These are phyloP conservation scores for Vigna unguiculata DNA, from an alignment of 306 rosid species.

Conservation along the genomic window DNA sequence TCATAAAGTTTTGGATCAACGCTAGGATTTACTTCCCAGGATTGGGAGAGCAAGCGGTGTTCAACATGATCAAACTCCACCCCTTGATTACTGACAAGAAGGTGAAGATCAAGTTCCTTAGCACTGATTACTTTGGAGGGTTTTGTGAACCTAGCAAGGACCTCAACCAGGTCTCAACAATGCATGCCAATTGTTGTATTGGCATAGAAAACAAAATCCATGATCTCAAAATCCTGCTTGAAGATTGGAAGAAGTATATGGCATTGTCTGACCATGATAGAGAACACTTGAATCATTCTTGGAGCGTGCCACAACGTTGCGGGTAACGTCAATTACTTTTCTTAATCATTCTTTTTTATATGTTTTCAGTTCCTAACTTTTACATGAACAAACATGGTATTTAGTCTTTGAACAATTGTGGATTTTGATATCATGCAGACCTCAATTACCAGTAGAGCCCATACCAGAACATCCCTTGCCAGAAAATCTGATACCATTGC, in stretches of 20 bases:
- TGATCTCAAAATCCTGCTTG: slow-evolving; percentile 73
- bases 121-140: slow-evolving; percentile 75
- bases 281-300: slow-evolving; percentile 39
- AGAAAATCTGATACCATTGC: no score
- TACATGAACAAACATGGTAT: no score
- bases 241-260: slow-evolving; percentile 71
- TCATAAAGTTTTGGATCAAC: slow-evolving; percentile 73
- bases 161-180: slow-evolving; percentile 60
- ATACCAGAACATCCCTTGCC: no score
- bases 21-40: slow-evolving; percentile 55
- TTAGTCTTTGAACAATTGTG: no score
- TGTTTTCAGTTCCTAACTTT: no score
- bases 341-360: not conserved
- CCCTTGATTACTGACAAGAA: slow-evolving; percentile 45
- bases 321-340: slow-evolving; percentile 48
- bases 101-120: slow-evolving; percentile 67
- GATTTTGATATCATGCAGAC: no score
- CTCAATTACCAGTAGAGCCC: no score
- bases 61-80: slow-evolving; percentile 60
- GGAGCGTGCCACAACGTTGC: slow-evolving; percentile 76
- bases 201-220: slow-evolving; percentile 72
- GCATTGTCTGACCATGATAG: slow-evolving; percentile 28
- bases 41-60: slow-evolving; percentile 75
- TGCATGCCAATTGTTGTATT: slow-evolving; percentile 95
- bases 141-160: slow-evolving; percentile 68